Evolutionary conservation across 2,329 filamentous ascomycete genomes (phyloP).

Genomic region (Colletotrichum sp.): DNA sequence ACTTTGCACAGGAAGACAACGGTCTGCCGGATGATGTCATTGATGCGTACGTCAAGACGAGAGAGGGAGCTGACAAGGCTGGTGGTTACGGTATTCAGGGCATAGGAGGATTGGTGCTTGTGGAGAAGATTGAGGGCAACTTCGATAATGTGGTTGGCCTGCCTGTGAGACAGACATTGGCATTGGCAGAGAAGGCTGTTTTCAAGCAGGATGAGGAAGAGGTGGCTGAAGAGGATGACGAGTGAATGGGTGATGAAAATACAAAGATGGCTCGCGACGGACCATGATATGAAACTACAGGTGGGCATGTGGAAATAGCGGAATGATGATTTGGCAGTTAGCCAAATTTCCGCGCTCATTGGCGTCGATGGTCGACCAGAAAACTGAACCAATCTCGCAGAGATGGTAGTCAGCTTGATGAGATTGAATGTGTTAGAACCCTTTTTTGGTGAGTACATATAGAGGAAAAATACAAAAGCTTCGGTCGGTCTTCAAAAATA

Average conservation of each 20-base stretch:
- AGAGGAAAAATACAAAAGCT: neutral
- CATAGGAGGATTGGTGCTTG: conserved; percentile 81
- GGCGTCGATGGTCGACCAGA: neutral
- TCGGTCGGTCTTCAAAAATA: neutral
- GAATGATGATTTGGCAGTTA: neutral
- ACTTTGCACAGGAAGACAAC: conserved; percentile 71
- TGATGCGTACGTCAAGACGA: conserved; percentile 77
- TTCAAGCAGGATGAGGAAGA: conserved; percentile 74
- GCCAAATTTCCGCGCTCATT: neutral
- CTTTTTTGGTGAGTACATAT: neutral
- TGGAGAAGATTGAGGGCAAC: conserved; percentile 87
- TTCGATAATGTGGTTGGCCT: conserved; percentile 95
- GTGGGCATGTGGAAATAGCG: neutral
- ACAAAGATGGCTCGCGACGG: neutral
- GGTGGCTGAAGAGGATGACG: conserved; percentile 52
- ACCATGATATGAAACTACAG: neutral
- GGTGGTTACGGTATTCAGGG: conserved; percentile 96
- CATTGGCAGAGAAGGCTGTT: conserved; percentile 87
- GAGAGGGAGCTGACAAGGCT: conserved; percentile 95
- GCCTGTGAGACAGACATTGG: conserved; percentile 78
- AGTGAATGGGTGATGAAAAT: conserved; percentile 29
- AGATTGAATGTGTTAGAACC: rapidly evolving
- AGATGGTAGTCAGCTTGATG: neutral
- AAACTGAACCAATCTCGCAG: neutral
- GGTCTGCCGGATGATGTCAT: conserved; percentile 80